A percentile compares a stretch with the other conserved stretches of the same genome.
These are phyloP conservation scores for Begonia fuchsioides DNA, from an alignment of 306 rosid genomes.

Conservation along the genomic window DNA sequence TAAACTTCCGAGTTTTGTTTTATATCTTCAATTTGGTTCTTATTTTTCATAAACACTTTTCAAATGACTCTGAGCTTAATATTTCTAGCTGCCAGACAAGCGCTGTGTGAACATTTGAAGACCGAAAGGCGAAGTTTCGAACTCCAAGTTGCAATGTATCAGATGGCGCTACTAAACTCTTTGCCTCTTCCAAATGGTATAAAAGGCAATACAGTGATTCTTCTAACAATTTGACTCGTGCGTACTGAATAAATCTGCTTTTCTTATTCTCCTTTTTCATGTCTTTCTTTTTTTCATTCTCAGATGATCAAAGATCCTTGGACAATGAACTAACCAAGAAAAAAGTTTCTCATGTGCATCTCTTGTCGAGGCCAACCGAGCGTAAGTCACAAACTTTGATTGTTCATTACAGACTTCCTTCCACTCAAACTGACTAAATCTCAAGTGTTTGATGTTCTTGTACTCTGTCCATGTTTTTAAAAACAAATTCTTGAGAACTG, in stretches of 20 bases:
- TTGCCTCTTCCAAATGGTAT: conserved; percentile 41
- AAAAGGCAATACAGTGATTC: conserved; percentile 9
- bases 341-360: conserved; percentile 46
- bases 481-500: no score
- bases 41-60: not conserved
- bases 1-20: not conserved
- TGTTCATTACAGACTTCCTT: not conserved
- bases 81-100: conserved; percentile 44
- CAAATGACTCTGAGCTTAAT: not conserved
- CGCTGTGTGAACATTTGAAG: conserved; percentile 39
- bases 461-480: no score
- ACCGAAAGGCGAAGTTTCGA: conserved; percentile 51
- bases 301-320: conserved; percentile 30
- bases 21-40: no score
- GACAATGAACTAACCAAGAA: conserved; percentile 32
- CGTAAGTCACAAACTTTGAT: conserved; percentile 35
- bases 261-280: conserved; percentile 5
- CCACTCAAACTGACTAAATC: not conserved
- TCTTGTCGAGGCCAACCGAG: conserved; percentile 77
- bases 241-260: conserved; percentile 1
- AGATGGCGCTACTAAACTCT: conserved; percentile 56
- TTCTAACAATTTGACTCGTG: not conserved
- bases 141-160: conserved; percentile 69
- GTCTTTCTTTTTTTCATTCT: conserved; percentile 12
- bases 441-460: no score